Percentiles rank a stretch among this genome's conserved stretches.
phyloP scores from a whole-genome alignment of 805 yeast species.

The Metschnikowia hibisci region DNA sequence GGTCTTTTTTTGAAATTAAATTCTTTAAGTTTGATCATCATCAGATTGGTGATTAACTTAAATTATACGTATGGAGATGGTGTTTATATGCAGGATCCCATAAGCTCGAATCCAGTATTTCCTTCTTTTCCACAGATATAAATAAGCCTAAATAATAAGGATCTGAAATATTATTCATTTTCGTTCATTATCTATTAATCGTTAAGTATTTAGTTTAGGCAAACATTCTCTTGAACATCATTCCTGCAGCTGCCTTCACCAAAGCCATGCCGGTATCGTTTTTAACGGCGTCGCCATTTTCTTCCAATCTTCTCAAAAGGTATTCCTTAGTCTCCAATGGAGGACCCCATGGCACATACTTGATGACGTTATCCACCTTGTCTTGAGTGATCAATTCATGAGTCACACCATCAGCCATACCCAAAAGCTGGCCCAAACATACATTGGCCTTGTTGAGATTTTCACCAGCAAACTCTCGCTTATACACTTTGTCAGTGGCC shows the following conservation, averaged over 20 bases:
- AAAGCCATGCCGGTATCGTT: slow-evolving; percentile 77
- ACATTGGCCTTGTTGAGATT: slow-evolving; percentile 49
- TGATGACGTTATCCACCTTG: slow-evolving; percentile 71
- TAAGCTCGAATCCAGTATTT: no score
- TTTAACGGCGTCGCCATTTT: slow-evolving; percentile 92
- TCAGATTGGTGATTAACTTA: no score
- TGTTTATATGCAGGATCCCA: no score
- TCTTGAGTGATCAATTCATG: slow-evolving; percentile 64
- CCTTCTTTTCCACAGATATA: no score
- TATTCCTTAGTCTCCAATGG: slow-evolving; percentile 91
- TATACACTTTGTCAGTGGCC: slow-evolving; percentile 55
- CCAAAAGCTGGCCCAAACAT: slow-evolving; percentile 84
- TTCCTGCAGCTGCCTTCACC: slow-evolving; percentile 46
- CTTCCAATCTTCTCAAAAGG: slow-evolving; percentile 83
- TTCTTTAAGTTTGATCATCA: no score
- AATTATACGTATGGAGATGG: no score
- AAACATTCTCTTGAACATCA: slow-evolving; percentile 8
- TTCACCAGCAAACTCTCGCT: slow-evolving; percentile 12
- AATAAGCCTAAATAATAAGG: no score
- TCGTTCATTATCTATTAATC: slow-evolving; percentile 1
- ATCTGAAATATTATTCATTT: no score
- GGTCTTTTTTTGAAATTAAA: no score
- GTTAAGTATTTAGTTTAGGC: background rate
- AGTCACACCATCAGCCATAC: slow-evolving; percentile 93
- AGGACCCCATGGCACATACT: slow-evolving; percentile 98